Evolutionary conservation across 352 stramenopile species (phyloP), one percentile per base, ranked within the genome.

Genomic region (Plasmopara halstedii): DNA sequence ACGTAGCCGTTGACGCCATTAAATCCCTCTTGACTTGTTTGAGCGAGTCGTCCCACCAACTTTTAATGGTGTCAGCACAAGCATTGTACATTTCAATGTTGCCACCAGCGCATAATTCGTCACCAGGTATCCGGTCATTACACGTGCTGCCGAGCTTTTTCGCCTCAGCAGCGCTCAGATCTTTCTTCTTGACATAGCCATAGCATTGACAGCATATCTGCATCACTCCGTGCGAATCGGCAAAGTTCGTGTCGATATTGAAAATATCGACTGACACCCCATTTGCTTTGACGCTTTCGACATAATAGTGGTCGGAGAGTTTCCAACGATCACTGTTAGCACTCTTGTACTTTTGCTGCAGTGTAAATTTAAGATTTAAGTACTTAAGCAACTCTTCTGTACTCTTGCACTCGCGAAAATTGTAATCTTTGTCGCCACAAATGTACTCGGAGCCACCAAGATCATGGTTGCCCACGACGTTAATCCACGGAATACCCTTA

Each of bases 181-280:
- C 50, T 52, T 85, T 67, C 43, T 85, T 83, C 44, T 78, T 81
- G 4, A 89, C 67, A 46, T 87, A 90, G 9, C 82, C 82, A 49
- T 88, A 94, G 64, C 82, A 94, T 56, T 94, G 82, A 60, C 82
- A 94, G 44, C 82, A 94, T 23, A 91, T 81, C 52, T 94, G 80
- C 64, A 75, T 78, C 2, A 81, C 74, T 42, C 83, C 83, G 58
- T 94, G 83, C 32, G 79, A 88, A 46, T 91, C 80, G 7, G 83
- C 83, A 27, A 74, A 71, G 69, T 94, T 94, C 14, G 82, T 94
- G 49, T 94, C 83, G 33, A 94, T 56, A 56, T 91, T 94, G 53
- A 92, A 92, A 27, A 94, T 89, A 36, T 94, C 83, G 2, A 94
- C 80, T 25, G 79, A 86, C 18, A 94, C 82, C 26, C 70, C 82